These are phyloP conservation scores for Fraxinus paxiana DNA, from an alignment of 305 asterid species.

Conservation along the genomic window DNA sequence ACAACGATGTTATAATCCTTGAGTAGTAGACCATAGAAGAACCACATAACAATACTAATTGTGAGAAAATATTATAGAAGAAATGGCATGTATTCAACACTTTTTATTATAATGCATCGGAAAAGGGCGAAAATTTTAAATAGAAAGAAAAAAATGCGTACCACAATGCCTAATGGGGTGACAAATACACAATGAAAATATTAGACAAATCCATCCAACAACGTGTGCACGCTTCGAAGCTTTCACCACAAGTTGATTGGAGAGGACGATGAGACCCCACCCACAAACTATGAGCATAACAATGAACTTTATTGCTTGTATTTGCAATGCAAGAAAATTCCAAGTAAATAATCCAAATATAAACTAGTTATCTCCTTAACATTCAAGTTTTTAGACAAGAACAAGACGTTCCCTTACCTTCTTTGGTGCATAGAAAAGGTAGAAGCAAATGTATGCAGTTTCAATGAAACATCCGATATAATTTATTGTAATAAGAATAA, in stretches of 20 bases:
- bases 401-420: background rate
- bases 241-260: conserved; percentile 18
- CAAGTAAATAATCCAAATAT: background rate
- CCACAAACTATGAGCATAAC: conserved; percentile 22
- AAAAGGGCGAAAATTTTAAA: background rate
- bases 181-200: conserved; percentile 32
- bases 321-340: background rate
- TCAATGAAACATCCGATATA: conserved; percentile 34
- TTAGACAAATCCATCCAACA: conserved; percentile 37
- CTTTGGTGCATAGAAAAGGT: conserved; percentile 35
- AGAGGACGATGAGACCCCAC: conserved; percentile 23
- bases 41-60: conserved; percentile 28
- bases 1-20: conserved; percentile 31
- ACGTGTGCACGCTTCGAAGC: conserved; percentile 7
- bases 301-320: conserved; percentile 22
- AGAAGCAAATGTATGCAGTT: conserved; percentile 30
- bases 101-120: background rate
- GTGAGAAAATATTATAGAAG: conserved; percentile 32
- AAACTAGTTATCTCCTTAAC: background rate
- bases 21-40: conserved; percentile 28
- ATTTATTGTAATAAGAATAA: conserved; percentile 36
- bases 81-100: too few species aligned
- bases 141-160: background rate
- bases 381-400: background rate
- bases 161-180: conserved; percentile 34